Conservation (phyloP, 768 basidiomycete species). For the Mycena venus region DNA sequence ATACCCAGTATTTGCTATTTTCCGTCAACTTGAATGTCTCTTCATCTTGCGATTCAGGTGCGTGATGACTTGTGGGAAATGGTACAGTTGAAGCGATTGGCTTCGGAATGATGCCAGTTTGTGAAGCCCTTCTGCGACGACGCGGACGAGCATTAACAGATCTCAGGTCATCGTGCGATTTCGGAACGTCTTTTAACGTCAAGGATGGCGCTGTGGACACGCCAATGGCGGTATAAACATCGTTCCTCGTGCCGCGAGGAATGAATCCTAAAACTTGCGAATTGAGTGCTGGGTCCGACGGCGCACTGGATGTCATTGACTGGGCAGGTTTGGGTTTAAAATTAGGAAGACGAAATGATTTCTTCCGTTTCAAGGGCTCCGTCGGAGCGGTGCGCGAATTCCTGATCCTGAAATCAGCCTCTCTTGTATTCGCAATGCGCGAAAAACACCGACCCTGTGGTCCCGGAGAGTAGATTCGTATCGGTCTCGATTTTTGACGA, state of each 20-base stretch:
- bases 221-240: not conserved
- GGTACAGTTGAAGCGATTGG: not conserved
- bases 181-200: not conserved
- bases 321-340: not conserved
- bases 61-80: not conserved
- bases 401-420: not conserved
- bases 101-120: not conserved
- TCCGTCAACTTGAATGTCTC: not conserved
- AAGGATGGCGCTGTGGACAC: not conserved
- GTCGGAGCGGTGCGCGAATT: not conserved
- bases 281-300: not conserved
- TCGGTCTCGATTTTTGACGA: not conserved
- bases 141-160: not conserved
- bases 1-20: constrained; percentile 11
- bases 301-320: not conserved
- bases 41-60: not conserved
- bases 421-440: not conserved
- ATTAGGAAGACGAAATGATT: not conserved
- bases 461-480: not conserved
- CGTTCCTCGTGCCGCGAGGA: not conserved
- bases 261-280: constrained; percentile 1
- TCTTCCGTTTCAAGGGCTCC: not conserved
- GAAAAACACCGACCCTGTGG: not conserved
- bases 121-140: not conserved
- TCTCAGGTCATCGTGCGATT: not conserved